Evolutionary conservation across 768 basidiomycete species (phyloP), one percentile per base, ranked within the genome.

Genomic region (Rhodotorula diobovata): DNA sequence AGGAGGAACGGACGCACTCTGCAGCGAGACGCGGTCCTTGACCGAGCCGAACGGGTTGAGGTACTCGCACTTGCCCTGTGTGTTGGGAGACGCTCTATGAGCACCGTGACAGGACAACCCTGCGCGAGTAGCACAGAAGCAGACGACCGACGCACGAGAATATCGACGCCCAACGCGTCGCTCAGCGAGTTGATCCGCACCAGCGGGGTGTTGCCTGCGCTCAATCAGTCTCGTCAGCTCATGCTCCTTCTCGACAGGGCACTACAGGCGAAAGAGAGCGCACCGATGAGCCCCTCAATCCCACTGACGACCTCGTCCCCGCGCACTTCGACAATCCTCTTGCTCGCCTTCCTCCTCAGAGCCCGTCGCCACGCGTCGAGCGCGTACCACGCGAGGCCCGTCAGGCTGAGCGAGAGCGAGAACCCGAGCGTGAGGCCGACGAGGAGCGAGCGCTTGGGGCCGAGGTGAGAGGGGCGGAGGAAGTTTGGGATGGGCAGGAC

Each of bases 1-100:
- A 39, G 39, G 25, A 12, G 28, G 21, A 14, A 41, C n/a, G 34
- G 43, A 9, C 54, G 70, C 77, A 96, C 94, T 91, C 80, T 87
- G 86, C 70, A 97, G 80, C 0, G 94, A 95, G n/a, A 98, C 95
- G 41, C 96, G 87, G 80, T 99, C 96, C 80, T 99, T 99, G 61
- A 97, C 90, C 64, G 94, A 97, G 51, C 96, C 96, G 35, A 95
- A 95, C 1, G 96, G 95, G 80, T 99, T 99, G 70, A 98, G 79
- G 79, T 89, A 99, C 92, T 98, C 76, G 18, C 71, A 72, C 41
- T 63, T 66, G 37, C 67, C 63, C 58, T 66, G 53, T 11, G 43
- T n/a, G n/a, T n/a, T n/a, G n/a, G n/a, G 48, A 23, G 14, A 18
- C 12, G 34, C 55, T 21, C 54, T 30, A 25, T 68, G 28, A 43